These are phyloP conservation scores for Umbelopsis ramanniana DNA, from an alignment of 192 early-diverging fungal species.

Conservation along the genomic window DNA sequence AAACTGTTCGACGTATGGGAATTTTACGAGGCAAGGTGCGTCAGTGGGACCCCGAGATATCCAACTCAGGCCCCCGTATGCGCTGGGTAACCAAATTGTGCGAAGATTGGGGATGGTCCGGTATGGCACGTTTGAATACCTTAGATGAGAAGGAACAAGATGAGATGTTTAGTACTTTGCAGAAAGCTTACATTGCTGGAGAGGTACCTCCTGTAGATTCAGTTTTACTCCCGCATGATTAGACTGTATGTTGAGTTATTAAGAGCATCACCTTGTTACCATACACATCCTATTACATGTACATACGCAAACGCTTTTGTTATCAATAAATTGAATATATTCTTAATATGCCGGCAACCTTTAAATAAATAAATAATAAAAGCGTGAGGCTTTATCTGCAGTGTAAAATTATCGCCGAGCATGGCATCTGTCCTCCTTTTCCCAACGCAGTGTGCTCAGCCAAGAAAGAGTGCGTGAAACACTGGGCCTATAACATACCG, in stretches of 20 bases:
- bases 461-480: too few species aligned
- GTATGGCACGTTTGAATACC: conserved; percentile 61
- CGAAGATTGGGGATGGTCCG: conserved; percentile 81
- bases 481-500: too few species aligned
- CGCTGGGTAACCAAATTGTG: conserved; percentile 82
- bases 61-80: conserved; percentile 77
- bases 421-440: too few species aligned
- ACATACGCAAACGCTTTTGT: too few species aligned
- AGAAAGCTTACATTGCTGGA: conserved; percentile 63
- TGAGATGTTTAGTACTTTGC: conserved; percentile 56
- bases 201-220: conserved; percentile 36
- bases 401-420: too few species aligned
- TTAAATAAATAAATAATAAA: too few species aligned
- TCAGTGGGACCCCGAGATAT: conserved; percentile 64
- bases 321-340: too few species aligned
- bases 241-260: background rate
- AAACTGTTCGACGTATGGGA: conserved; percentile 76
- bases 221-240: conserved; percentile 7
- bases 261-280: too few species aligned
- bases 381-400: too few species aligned
- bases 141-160: conserved; percentile 37
- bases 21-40: conserved; percentile 64
- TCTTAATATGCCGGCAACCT: too few species aligned
- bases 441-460: too few species aligned
- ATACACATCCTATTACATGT: too few species aligned